These are phyloP conservation scores for Cystobasidiaceae sp. DNA, from an alignment of 1,284 basidiomycete genomes.

Conservation along the genomic window DNA sequence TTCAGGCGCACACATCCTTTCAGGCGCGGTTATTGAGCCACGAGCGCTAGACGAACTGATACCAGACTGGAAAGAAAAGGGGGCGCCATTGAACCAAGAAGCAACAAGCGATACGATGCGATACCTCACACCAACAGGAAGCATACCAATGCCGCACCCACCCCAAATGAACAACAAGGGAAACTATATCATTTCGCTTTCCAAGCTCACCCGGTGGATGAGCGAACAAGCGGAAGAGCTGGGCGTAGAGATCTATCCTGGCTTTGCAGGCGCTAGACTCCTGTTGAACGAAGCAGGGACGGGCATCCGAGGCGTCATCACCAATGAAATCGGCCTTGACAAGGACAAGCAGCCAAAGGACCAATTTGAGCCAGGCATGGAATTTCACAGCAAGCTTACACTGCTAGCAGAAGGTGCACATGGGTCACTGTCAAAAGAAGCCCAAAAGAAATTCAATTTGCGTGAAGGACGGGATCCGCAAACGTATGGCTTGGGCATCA, in stretches of 20 bases:
- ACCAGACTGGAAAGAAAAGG: slow-evolving; percentile 70
- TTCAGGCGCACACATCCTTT: slow-evolving; percentile 86
- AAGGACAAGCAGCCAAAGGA: slow-evolving; percentile 73
- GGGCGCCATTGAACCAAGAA: slow-evolving; percentile 64
- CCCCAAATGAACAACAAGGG: slow-evolving; percentile 95
- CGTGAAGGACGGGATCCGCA: slow-evolving; percentile 77
- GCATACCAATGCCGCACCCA: slow-evolving; percentile 87
- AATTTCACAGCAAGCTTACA: slow-evolving; percentile 88
- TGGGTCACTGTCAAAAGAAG: slow-evolving; percentile 79
- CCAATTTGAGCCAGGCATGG: slow-evolving; percentile 93
- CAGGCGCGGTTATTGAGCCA: slow-evolving; percentile 92
- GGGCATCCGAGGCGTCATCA: slow-evolving; percentile 74
- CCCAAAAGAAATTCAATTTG: slow-evolving; percentile 71
- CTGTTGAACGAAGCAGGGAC: slow-evolving; percentile 66
- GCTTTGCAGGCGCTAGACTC: slow-evolving; percentile 84
- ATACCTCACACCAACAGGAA: slow-evolving; percentile 66
- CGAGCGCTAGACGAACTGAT: slow-evolving; percentile 85
- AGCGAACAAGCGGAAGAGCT: slow-evolving; percentile 76
- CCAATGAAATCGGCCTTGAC: slow-evolving; percentile 92
- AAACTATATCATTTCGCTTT: slow-evolving; percentile 90
- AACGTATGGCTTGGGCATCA: slow-evolving; percentile 93
- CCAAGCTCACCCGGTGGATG: slow-evolving; percentile 83
- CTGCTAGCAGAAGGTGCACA: slow-evolving; percentile 96
- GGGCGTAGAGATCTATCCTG: slow-evolving; percentile 95
- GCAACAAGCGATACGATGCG: slow-evolving; percentile 81